Percentiles rank a stretch among this genome's conserved stretches.
phyloP scores from a whole-genome alignment of 1,139 yeast genomes.

The Candida dubliniensis region DNA sequence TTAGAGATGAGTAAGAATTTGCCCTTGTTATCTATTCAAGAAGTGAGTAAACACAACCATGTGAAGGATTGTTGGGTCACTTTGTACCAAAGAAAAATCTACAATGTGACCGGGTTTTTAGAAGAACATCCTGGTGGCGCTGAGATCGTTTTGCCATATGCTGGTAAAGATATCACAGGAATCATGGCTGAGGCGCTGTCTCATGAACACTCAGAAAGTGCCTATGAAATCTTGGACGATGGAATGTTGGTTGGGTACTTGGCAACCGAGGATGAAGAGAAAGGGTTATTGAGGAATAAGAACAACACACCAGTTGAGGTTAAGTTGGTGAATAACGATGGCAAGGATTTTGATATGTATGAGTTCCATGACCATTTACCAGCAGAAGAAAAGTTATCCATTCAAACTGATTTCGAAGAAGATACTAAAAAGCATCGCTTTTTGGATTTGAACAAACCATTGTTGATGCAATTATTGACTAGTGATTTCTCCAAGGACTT shows the following conservation, averaged over 20 bases:
- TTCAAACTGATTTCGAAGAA: slow-evolving; percentile 72
- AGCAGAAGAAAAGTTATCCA: slow-evolving; percentile 65
- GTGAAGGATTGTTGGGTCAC: slow-evolving; percentile 75
- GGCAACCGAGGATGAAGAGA: slow-evolving; percentile 47
- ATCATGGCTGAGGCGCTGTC: slow-evolving; percentile 68
- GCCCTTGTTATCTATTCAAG: slow-evolving; percentile 35
- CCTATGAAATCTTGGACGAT: slow-evolving; percentile 87
- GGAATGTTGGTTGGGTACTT: slow-evolving; percentile 51
- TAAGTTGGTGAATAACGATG: slow-evolving; percentile 24
- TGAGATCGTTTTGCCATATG: slow-evolving; percentile 70
- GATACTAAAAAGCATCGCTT: slow-evolving; percentile 81
- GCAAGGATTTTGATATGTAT: slow-evolving; percentile 21
- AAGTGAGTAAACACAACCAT: slow-evolving; percentile 52
- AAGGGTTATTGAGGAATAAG: slow-evolving; percentile 41
- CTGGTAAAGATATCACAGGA: slow-evolving; percentile 81
- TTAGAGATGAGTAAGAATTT: slow-evolving; percentile 20
- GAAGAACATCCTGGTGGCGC: slow-evolving; percentile 90
- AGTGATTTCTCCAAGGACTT: slow-evolving; percentile 81
- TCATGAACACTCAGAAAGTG: slow-evolving; percentile 81
- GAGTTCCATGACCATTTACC: slow-evolving; percentile 66
- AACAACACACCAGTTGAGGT: slow-evolving; percentile 47
- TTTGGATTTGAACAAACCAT: slow-evolving; percentile 79
- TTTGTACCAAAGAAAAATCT: slow-evolving; percentile 68
- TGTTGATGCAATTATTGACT: slow-evolving; percentile 73
- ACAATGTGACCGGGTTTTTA: slow-evolving; percentile 75